Evolutionary conservation across 768 basidiomycete genomes (phyloP), one percentile per base, ranked within the genome.

Genomic region (Podaxis pistillaris): DNA sequence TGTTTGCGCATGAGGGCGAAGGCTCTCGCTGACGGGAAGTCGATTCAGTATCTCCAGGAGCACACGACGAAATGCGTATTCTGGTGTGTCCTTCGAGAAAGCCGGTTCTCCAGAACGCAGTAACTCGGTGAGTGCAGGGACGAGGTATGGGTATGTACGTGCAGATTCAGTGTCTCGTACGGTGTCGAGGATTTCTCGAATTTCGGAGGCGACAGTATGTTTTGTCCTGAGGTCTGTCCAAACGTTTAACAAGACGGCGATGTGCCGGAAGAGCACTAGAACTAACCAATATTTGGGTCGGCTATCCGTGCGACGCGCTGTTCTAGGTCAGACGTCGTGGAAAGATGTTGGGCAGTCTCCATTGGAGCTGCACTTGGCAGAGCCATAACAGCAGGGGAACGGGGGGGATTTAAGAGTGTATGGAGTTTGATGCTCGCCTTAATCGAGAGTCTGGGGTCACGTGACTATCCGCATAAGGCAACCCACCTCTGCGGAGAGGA

Each of bases 21-120:
- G 79, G n/a, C 83, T 78, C 58, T 98, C 97, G 58, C 85, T 85
- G 44, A 88, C 83, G 0, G 94, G 93, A 12, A 98, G 81, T 46
- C 95, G 89, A 74, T 95, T 91, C 30, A 98, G 77, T 56, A 96
- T 93, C 70, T 97, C 93, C 63, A 98, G 82, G 15, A 97, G 82
- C 41, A 89, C 86, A 66, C 91, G 88, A 50, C 97, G 91, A 69
- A 96, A 93, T 67, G 87, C 85, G 75, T 90, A 90, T 73, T 92
- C 90, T 19, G 80, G 69, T 4, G 82, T 80, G 66, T 89, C 88
- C 70, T 86, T 90, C 62, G 84, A 82, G 60, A 85, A 85, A 2
- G 87, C 81, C 8, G 86, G 82, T 59, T 90, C 85, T 55, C 87
- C 87, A 41, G 84, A 83, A 58, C 85, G 87, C 51, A 94, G 78